phyloP scores from a whole-genome alignment of 768 basidiomycete species.

The Wakefieldia striispora region DNA sequence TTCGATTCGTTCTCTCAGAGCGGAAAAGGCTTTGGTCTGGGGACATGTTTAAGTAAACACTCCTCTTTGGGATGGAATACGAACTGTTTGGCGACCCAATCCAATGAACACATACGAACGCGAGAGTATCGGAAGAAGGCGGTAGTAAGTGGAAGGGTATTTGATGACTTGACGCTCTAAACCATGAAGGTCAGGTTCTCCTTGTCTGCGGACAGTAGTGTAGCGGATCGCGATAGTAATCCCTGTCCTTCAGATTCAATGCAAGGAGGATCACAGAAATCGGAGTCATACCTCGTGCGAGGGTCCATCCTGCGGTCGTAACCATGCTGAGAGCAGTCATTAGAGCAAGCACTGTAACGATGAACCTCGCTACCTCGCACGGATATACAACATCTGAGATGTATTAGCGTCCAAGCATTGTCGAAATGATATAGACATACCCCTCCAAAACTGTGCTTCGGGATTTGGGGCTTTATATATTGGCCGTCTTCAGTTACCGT shows the following conservation, averaged over 20 bases:
- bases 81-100: constrained; percentile 58
- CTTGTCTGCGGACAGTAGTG: constrained; percentile 69
- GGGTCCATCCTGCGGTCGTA: constrained; percentile 46
- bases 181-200: constrained; percentile 46
- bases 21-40: constrained; percentile 50
- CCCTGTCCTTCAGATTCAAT: constrained; percentile 43
- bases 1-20: constrained; percentile 47
- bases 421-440: constrained; percentile 38
- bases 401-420: background rate
- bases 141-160: constrained; percentile 73
- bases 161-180: constrained; percentile 66
- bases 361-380: constrained; percentile 45
- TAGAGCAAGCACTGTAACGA: background rate
- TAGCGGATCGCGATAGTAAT: constrained; percentile 62
- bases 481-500: constrained; percentile 61
- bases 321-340: constrained; percentile 51
- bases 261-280: background rate
- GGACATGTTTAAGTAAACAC: background rate
- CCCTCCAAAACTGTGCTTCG: constrained; percentile 74
- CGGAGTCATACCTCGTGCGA: constrained; percentile 54
- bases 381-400: constrained; percentile 68
- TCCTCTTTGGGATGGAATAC: constrained; percentile 13
- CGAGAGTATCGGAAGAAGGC: constrained; percentile 68
- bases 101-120: constrained; percentile 68
- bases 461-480: constrained; percentile 67